Base-by-base conservation (phyloP, 2,329 filamentous ascomycete species). In the Fusarium veterinarium region DNA sequence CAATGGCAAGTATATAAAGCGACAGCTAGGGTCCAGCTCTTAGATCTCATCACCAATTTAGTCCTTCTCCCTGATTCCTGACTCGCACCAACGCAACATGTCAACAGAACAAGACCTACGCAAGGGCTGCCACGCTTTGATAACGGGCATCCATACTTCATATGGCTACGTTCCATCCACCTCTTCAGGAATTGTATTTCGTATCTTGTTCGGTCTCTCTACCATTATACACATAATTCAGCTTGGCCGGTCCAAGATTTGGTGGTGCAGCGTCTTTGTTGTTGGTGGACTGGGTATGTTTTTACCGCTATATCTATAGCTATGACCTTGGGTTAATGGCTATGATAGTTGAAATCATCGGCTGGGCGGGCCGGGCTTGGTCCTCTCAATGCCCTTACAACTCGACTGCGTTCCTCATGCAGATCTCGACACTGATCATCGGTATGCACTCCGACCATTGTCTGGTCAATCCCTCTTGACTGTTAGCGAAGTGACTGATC, bases 21-120 rank as follows among this genome's bases (percentile, higher is more conserved):
- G 4, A 11, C 8, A 10, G 31, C 11, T 5, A 20, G 8, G 14
- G 48, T 9, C 48, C 16, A 14, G 16, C n/a, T 14, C 3, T 35
- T 2, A 23, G 12, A 8, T 25, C 8, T 5, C n/a, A 20, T 35
- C 17, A 2, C 12, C 17, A 20, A 51, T 3, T 19, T 12, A 51
- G 16, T 11, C 16, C 3, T 19, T 25, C 10, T 1, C 12, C 4
- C 30, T 2, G 3, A 3, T 4, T 19, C n/a, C 8, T 12, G 4
- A 20, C n/a, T 35, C 6, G 3, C 8, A 35, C 10, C 20, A 35
- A 25, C 31, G 6, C 12, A 51, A 7, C 31, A 51, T 51, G 48
- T 16, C 16, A 20, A 2, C 31, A 16, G 31, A 51, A 8, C 17
- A 51, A 51, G n/a, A 37, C 16, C 8, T 51, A 20, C 31, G 31